Conservation (phyloP, 2,329 filamentous ascomycete species). For the Botrytis sinoallii region DNA sequence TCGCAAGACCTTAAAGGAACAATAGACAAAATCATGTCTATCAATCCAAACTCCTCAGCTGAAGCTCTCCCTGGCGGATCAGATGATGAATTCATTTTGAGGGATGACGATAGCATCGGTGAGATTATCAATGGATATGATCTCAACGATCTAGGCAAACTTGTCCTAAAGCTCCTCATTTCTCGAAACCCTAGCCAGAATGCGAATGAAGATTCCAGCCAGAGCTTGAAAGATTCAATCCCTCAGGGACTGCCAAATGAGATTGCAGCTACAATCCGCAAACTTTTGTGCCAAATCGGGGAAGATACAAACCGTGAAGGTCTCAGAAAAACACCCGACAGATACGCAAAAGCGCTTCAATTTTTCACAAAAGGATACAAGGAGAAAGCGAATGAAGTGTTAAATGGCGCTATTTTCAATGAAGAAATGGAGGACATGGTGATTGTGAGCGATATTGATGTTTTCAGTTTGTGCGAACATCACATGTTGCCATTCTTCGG, state of each 20-base stretch:
- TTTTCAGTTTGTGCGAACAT: constrained; percentile 91
- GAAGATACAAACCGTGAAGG: constrained; percentile 63
- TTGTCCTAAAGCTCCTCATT: no score
- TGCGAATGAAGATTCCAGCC: neutral
- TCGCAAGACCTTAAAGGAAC: no score
- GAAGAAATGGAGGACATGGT: constrained; percentile 94
- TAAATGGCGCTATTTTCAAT: constrained; percentile 89
- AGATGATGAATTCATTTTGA: no score
- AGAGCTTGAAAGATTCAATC: neutral
- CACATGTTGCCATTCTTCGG: constrained; percentile 92
- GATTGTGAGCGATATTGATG: constrained; percentile 92
- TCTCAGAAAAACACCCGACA: constrained; percentile 64
- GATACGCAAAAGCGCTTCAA: constrained; percentile 90
- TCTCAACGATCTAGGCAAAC: no score
- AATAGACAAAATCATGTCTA: no score
- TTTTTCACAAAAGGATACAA: constrained; percentile 95
- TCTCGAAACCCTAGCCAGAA: no score
- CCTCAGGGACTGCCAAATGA: neutral
- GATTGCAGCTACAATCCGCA: constrained; percentile 48
- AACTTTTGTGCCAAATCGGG: constrained; percentile 62
- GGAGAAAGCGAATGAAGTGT: constrained; percentile 81
- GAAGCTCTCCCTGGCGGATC: no score
- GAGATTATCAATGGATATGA: no score
- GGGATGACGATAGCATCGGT: no score
- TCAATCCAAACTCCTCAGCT: no score